Evolutionary conservation across 805 yeast species (phyloP).

Genomic region (Teunomyces pallodes): DNA sequence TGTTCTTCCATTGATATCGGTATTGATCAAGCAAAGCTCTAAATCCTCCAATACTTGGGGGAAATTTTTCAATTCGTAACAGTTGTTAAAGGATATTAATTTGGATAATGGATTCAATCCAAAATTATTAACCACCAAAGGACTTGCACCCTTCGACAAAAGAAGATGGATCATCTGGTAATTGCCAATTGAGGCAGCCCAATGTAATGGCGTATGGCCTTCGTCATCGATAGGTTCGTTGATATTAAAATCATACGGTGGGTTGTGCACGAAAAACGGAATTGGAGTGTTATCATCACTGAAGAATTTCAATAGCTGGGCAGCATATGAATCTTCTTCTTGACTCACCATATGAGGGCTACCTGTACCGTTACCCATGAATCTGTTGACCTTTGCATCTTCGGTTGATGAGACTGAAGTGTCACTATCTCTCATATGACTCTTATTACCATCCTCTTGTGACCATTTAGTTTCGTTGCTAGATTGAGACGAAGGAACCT

Average conservation of each 20-base stretch:
- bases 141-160: conserved; percentile 71
- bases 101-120: conserved; percentile 90
- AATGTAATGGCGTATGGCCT: conserved; percentile 91
- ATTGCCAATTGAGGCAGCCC: conserved; percentile 97
- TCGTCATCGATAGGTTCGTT: conserved; percentile 86
- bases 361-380: not conserved
- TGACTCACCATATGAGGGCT: conserved; percentile 41
- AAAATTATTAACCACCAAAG: conserved; percentile 47
- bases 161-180: conserved; percentile 72
- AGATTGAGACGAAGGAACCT: conserved; percentile 25
- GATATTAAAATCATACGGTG: conserved; percentile 65
- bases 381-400: conserved; percentile 6
- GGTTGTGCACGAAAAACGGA: conserved; percentile 64
- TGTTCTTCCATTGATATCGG: conserved; percentile 72
- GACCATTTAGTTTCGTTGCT: conserved; percentile 47
- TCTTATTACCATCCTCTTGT: conserved; percentile 29
- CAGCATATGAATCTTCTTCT: conserved; percentile 37
- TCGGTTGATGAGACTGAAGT: conserved; percentile 37
- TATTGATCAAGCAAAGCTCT: conserved; percentile 71
- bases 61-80: conserved; percentile 77
- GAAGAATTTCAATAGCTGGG: conserved; percentile 40
- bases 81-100: conserved; percentile 82
- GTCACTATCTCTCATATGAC: conserved; percentile 34
- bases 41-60: conserved; percentile 74
- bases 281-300: conserved; percentile 45